Percentiles rank a stretch among this genome's conserved stretches.
Evolutionary conservation across 805 yeast species (phyloP).

Genomic region (Wickerhamomyces pijperi): DNA sequence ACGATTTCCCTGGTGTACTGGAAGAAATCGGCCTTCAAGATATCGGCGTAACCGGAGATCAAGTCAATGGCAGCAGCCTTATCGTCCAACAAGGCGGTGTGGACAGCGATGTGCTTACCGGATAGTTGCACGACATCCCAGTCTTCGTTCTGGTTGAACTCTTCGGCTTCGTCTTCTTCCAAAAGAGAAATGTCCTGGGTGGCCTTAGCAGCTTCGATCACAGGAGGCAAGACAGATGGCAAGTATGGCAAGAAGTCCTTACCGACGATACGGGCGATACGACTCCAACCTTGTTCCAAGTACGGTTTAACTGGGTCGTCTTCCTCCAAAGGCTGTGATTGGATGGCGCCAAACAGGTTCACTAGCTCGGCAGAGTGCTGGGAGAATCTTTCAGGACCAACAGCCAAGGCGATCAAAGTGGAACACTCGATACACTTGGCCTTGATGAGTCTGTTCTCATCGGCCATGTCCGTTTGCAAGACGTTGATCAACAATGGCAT

Average conservation of each 20-base stretch:
- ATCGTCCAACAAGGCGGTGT: slow-evolving; percentile 89
- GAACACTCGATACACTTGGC: slow-evolving; percentile 96
- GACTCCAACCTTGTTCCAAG: slow-evolving; percentile 92
- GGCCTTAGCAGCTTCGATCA: slow-evolving; percentile 75
- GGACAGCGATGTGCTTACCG: slow-evolving; percentile 91
- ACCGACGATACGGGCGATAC: slow-evolving; percentile 81
- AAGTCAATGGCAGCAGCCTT: slow-evolving; percentile 89
- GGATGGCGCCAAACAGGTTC: slow-evolving; percentile 60
- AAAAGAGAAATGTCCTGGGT: slow-evolving; percentile 81
- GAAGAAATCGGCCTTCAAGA: slow-evolving; percentile 70
- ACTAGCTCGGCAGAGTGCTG: slow-evolving; percentile 68
- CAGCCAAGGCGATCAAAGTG: slow-evolving; percentile 87
- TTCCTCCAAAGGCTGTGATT: slow-evolving; percentile 40
- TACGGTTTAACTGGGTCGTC: slow-evolving; percentile 86
- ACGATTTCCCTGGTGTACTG: slow-evolving; percentile 76
- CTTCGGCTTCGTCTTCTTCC: slow-evolving; percentile 83
- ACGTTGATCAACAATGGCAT: slow-evolving; percentile 84
- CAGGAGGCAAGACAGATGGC: slow-evolving; percentile 81
- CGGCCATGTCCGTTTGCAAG: slow-evolving; percentile 65
- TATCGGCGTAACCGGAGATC: slow-evolving; percentile 72
- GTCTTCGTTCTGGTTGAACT: slow-evolving; percentile 73
- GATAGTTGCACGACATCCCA: slow-evolving; percentile 90
- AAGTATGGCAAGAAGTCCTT: slow-evolving; percentile 76
- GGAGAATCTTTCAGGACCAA: slow-evolving; percentile 80
- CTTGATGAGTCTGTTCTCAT: slow-evolving; percentile 66